Evolutionary conservation across 2,329 filamentous ascomycete genomes (phyloP).

Genomic region (Venturia oleaginea): DNA sequence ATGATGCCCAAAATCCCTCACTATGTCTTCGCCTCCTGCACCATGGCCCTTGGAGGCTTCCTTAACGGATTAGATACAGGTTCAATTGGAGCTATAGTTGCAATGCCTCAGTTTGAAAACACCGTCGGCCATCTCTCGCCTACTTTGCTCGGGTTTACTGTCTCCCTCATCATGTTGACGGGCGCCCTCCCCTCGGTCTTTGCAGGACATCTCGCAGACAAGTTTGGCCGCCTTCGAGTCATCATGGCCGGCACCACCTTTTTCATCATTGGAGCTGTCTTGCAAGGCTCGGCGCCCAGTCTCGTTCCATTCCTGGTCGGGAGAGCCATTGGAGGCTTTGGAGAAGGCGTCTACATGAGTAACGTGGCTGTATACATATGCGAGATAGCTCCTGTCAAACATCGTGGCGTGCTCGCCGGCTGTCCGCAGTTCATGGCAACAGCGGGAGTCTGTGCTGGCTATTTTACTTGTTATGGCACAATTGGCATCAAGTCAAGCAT

Average conservation of each 20-base stretch:
- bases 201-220: slow-evolving; percentile 48
- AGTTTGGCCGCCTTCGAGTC: slow-evolving; percentile 40
- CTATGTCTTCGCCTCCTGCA: slow-evolving; percentile 19
- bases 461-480: slow-evolving; percentile 52
- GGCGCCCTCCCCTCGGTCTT: slow-evolving; percentile 47
- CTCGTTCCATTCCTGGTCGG: slow-evolving; percentile 48
- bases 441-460: slow-evolving; percentile 44
- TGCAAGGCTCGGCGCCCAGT: slow-evolving; percentile 41
- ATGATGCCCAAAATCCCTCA: neutral
- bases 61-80: slow-evolving; percentile 38
- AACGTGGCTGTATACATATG: slow-evolving; percentile 51
- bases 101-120: slow-evolving; percentile 45
- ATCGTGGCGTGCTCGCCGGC: slow-evolving; percentile 43
- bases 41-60: slow-evolving; percentile 20
- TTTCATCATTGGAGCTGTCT: slow-evolving; percentile 44
- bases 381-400: slow-evolving; percentile 47
- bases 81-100: slow-evolving; percentile 50
- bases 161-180: slow-evolving; percentile 50
- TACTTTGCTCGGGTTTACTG: slow-evolving; percentile 47
- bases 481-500: slow-evolving; percentile 37
- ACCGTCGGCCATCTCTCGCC: slow-evolving; percentile 44
- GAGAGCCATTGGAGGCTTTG: slow-evolving; percentile 47
- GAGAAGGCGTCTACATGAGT: slow-evolving; percentile 50
- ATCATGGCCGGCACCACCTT: slow-evolving; percentile 43
- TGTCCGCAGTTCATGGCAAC: slow-evolving; percentile 46